Percentiles rank a stretch among this genome's conserved stretches.
Conservation (phyloP, 148 eudicot species). For the Drosera capensis region DNA sequence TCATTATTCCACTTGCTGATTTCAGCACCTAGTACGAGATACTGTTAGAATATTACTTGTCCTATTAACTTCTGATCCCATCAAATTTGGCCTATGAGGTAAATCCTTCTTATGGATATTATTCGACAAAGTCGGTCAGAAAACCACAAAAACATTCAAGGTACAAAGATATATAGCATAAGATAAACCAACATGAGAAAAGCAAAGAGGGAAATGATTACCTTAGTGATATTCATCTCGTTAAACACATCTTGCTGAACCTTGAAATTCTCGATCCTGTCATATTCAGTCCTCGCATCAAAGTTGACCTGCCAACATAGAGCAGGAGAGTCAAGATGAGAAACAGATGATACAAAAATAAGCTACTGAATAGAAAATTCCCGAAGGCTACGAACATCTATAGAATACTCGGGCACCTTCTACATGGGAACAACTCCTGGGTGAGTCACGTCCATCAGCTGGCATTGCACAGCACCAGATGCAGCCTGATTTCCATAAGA, state of each 20-base stretch:
- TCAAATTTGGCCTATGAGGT: too few relatives aligned
- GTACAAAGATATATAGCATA: too few relatives aligned
- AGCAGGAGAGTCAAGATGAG: slow-evolving; percentile 1
- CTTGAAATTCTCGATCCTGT: slow-evolving; percentile 89
- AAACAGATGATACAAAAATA: neutral
- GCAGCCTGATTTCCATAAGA: slow-evolving; percentile 43
- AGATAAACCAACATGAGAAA: too few relatives aligned
- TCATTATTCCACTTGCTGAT: too few relatives aligned
- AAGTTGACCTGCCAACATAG: slow-evolving; percentile 62
- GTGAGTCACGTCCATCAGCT: slow-evolving; percentile 76
- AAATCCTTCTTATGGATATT: too few relatives aligned
- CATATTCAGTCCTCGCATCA: slow-evolving; percentile 85
- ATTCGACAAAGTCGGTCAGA: too few relatives aligned
- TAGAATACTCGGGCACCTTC: slow-evolving; percentile 31
- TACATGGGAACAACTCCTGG: slow-evolving; percentile 92
- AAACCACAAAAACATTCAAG: too few relatives aligned
- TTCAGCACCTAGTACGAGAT: too few relatives aligned
- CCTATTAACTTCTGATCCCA: too few relatives aligned
- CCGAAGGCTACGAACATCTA: slow-evolving; percentile 2
- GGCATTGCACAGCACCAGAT: slow-evolving; percentile 93
- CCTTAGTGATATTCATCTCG: slow-evolving; percentile 83
- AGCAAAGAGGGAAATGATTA: slow-evolving; percentile 6
- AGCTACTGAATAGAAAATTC: neutral
- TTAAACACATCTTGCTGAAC: slow-evolving; percentile 84
- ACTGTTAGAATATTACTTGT: too few relatives aligned